phyloP scores from a whole-genome alignment of 116 monocot species.

The Posidonia oceanica region DNA sequence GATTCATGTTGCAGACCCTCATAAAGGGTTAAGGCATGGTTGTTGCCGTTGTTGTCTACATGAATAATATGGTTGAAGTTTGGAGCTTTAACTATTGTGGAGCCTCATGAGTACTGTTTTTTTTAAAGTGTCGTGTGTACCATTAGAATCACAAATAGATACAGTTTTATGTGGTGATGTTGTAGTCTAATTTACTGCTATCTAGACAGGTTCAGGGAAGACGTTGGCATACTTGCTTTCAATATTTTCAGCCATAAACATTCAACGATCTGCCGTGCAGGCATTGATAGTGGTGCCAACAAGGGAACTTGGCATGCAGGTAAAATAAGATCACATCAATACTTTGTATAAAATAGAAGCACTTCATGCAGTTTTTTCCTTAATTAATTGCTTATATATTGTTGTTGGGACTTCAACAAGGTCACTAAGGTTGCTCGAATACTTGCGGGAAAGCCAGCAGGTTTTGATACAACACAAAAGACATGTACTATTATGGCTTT shows the following conservation, averaged over 20 bases:
- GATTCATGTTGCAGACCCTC: too few relatives aligned
- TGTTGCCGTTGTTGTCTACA: too few relatives aligned
- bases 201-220: constrained; percentile 99
- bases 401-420: constrained; percentile 24
- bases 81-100: too few relatives aligned
- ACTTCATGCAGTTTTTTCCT: not conserved
- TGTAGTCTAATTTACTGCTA: not conserved
- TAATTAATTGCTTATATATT: not conserved
- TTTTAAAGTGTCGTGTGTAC: too few relatives aligned
- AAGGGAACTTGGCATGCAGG: constrained; percentile 99
- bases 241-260: constrained; percentile 63
- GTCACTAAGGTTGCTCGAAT: constrained; percentile 86
- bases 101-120: too few relatives aligned
- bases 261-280: constrained; percentile 73
- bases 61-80: too few relatives aligned
- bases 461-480: constrained; percentile 31
- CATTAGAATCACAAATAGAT: too few relatives aligned
- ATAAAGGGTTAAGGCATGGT: too few relatives aligned
- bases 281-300: constrained; percentile 89
- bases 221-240: constrained; percentile 83
- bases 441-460: constrained; percentile 62
- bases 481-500: constrained; percentile 85
- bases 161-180: not conserved
- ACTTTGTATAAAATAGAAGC: not conserved
- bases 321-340: constrained; percentile 15